Evolutionary conservation across 805 yeast genomes (phyloP).

Genomic region (Yarrowia deformans): DNA sequence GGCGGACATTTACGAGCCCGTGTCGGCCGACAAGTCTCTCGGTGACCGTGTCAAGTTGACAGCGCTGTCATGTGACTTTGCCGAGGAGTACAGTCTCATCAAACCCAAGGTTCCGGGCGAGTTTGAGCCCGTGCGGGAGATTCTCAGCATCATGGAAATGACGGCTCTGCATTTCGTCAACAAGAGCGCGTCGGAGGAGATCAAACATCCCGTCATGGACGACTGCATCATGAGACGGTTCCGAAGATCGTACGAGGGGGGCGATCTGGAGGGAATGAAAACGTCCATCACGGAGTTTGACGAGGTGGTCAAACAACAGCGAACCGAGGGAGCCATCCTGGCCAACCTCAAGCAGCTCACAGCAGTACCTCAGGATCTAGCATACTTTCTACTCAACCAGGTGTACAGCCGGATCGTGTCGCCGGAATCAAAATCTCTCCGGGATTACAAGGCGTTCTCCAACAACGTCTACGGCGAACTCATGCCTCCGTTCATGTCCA

Average conservation of each 20-base stretch:
- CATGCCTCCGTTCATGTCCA: conserved; percentile 76
- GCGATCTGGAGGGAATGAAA: conserved; percentile 49
- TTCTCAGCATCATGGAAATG: conserved; percentile 60
- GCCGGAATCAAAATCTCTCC: conserved; percentile 68
- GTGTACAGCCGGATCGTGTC: conserved; percentile 81
- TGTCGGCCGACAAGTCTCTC: conserved; percentile 4
- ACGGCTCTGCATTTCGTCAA: conserved; percentile 55
- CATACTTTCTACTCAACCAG: conserved; percentile 75
- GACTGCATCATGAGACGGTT: conserved; percentile 50
- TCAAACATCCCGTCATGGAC: conserved; percentile 47
- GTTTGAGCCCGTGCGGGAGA: conserved; percentile 68
- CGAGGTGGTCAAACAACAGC: conserved; percentile 51
- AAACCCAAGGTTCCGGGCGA: conserved; percentile 52
- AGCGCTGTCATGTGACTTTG: conserved; percentile 16
- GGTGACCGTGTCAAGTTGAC: background rate
- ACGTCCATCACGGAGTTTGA: conserved; percentile 57
- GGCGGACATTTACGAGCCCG: conserved; percentile 19
- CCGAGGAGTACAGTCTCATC: conserved; percentile 42
- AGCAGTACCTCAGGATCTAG: conserved; percentile 47
- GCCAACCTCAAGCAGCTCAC: conserved; percentile 48
- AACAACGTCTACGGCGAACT: conserved; percentile 92
- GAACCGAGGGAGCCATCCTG: conserved; percentile 49
- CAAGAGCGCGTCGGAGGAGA: conserved; percentile 47
- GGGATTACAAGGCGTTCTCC: conserved; percentile 83
- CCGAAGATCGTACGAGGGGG: conserved; percentile 46